A percentile compares a stretch with the other conserved stretches of the same genome.
These are phyloP conservation scores for Craterostigma plantagineum DNA, from an alignment of 257 asterid genomes.

Conservation along the genomic window DNA sequence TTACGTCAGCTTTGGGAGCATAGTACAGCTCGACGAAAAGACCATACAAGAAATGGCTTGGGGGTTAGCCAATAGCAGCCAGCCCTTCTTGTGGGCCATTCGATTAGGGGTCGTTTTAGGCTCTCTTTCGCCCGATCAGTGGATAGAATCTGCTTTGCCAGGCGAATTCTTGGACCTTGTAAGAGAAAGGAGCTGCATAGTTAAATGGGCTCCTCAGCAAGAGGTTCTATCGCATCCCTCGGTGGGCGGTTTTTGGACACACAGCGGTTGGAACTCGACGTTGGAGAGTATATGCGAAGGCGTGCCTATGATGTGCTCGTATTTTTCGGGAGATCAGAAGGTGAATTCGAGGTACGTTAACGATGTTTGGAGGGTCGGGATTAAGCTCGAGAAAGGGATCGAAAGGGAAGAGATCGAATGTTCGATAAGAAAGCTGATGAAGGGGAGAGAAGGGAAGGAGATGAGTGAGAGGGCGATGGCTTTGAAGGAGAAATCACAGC, in stretches of 20 bases:
- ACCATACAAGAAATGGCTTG: constrained; percentile 10
- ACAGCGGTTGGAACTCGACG: constrained; percentile 24
- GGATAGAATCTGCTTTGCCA: constrained; percentile 13
- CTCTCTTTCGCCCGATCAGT: background rate
- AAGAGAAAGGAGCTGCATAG: constrained; percentile 15
- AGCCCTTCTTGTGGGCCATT: constrained; percentile 23
- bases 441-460: too few relatives aligned
- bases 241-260: constrained; percentile 27
- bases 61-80: constrained; percentile 11
- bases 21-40: constrained; percentile 8
- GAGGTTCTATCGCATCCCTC: constrained; percentile 23
- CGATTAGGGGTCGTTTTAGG: constrained; percentile 14
- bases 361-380: constrained; percentile 18
- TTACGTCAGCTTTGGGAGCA: constrained; percentile 12
- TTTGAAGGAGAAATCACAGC: too few relatives aligned
- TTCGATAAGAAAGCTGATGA: too few relatives aligned
- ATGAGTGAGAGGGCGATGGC: too few relatives aligned
- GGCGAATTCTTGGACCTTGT: constrained; percentile 10
- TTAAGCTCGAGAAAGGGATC: constrained; percentile 14
- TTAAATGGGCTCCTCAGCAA: constrained; percentile 34
- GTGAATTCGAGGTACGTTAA: constrained; percentile 17
- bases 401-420: constrained; percentile 1
- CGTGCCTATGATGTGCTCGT: constrained; percentile 21
- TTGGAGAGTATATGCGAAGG: constrained; percentile 25
- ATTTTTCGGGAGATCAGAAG: constrained; percentile 19